A percentile compares a stretch with the other conserved stretches of the same genome.
Evolutionary conservation across 768 basidiomycete genomes (phyloP).

Genomic region (Russula sp.): DNA sequence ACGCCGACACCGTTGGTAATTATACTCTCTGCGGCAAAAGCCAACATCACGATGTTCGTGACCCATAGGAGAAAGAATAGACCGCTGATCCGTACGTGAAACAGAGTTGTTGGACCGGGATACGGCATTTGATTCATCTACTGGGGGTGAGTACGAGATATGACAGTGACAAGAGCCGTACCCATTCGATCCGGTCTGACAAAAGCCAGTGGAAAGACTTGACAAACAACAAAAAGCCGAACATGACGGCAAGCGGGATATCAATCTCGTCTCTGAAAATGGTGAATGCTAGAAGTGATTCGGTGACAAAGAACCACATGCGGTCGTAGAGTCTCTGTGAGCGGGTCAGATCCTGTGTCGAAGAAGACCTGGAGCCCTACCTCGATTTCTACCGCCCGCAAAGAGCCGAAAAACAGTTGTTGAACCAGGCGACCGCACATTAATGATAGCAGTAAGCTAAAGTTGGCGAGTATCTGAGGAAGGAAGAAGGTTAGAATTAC

Average conservation of each 20-base stretch:
- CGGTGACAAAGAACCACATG: constrained; percentile 97
- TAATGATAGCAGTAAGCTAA: constrained; percentile 74
- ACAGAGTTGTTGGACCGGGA: constrained; percentile 76
- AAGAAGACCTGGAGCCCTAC: constrained; percentile 43
- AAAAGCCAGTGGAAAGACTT: constrained; percentile 99
- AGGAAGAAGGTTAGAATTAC: constrained; percentile 5
- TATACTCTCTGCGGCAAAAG: constrained; percentile 77
- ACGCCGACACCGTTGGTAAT: constrained; percentile 77
- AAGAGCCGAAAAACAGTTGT: constrained; percentile 84
- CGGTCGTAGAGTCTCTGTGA: constrained; percentile 91
- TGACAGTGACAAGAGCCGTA: constrained; percentile 35
- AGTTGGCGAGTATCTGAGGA: constrained; percentile 83
- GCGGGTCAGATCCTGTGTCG: constrained; percentile 1
- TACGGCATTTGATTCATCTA: constrained; percentile 98
- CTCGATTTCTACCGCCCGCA: constrained; percentile 89
- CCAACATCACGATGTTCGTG: constrained; percentile 73
- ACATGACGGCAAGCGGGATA: constrained; percentile 89
- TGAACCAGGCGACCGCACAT: constrained; percentile 75
- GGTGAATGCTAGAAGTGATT: constrained; percentile 92
- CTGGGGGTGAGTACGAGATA: constrained; percentile 11
- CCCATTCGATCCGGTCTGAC: constrained; percentile 94
- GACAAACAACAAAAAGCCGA: constrained; percentile 88
- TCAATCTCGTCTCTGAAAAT: constrained; percentile 97
- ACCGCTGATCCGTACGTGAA: constrained; percentile 78
- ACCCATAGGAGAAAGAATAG: constrained; percentile 74